These are phyloP conservation scores for Candida parachauliodes DNA, from an alignment of 805 yeast genomes.

Conservation along the genomic window DNA sequence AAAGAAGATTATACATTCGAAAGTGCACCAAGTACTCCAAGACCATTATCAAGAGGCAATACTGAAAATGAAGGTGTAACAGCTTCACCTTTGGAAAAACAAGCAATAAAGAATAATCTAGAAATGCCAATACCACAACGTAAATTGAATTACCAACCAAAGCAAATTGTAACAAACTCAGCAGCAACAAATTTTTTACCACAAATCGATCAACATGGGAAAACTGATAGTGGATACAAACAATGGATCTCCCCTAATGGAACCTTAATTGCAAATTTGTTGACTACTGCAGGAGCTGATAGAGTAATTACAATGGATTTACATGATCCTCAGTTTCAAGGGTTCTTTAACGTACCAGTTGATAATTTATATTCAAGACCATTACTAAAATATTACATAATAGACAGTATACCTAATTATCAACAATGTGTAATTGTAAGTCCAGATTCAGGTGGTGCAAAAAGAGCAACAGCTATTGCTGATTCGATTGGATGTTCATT, in stretches of 20 bases:
- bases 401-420: constrained; percentile 71
- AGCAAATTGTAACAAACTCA: constrained; percentile 29
- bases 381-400: constrained; percentile 78
- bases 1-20: constrained; percentile 45
- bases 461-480: constrained; percentile 91
- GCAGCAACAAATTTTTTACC: constrained; percentile 31
- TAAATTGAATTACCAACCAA: constrained; percentile 14
- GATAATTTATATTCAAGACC: constrained; percentile 92
- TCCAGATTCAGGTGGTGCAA: constrained; percentile 99
- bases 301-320: constrained; percentile 96
- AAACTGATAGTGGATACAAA: constrained; percentile 67
- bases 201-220: constrained; percentile 33
- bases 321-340: constrained; percentile 97
- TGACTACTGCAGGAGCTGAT: constrained; percentile 93
- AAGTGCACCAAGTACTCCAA: constrained; percentile 52
- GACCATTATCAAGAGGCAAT: constrained; percentile 27
- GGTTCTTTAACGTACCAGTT: constrained; percentile 93
- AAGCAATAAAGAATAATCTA: constrained; percentile 8
- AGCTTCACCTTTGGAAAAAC: constrained; percentile 9
- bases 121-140: constrained; percentile 10
- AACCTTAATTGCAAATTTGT: constrained; percentile 79
- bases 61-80: neutral
- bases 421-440: constrained; percentile 87
- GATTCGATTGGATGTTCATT: constrained; percentile 84
- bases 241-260: constrained; percentile 97